These are phyloP conservation scores for Wickerhamiella bombiphila DNA, from an alignment of 805 yeast species.

Conservation along the genomic window DNA sequence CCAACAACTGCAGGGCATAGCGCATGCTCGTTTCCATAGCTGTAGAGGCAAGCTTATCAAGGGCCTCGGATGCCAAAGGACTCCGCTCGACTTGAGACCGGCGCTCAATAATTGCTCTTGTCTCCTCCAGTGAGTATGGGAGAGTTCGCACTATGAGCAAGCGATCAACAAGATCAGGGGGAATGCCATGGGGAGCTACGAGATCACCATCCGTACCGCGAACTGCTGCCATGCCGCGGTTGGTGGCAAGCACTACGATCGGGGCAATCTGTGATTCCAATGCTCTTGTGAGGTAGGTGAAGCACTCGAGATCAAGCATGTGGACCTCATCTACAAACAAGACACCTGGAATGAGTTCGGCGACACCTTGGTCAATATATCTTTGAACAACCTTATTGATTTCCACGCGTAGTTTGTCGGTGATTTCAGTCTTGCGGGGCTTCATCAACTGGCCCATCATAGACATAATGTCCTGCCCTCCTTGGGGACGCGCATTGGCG, in stretches of 20 bases:
- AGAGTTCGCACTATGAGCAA: slow-evolving; percentile 81
- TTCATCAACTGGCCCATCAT: slow-evolving; percentile 95
- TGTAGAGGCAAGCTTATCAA: slow-evolving; percentile 54
- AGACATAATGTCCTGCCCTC: slow-evolving; percentile 90
- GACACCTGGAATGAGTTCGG: slow-evolving; percentile 96
- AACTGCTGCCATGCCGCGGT: slow-evolving; percentile 82
- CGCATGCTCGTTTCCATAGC: slow-evolving; percentile 74
- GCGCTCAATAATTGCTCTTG: slow-evolving; percentile 64
- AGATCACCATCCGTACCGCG: slow-evolving; percentile 69
- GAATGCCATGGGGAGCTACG: slow-evolving; percentile 89
- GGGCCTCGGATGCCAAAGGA: slow-evolving; percentile 50
- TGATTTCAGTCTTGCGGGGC: slow-evolving; percentile 92
- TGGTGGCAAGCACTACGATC: slow-evolving; percentile 87
- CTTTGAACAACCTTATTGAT: slow-evolving; percentile 91
- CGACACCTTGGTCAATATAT: slow-evolving; percentile 95
- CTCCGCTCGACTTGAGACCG: slow-evolving; percentile 68
- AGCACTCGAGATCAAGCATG: slow-evolving; percentile 95
- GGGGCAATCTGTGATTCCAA: slow-evolving; percentile 87
- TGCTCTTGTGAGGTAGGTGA: slow-evolving; percentile 88
- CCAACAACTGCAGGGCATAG: slow-evolving; percentile 77
- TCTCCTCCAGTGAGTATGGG: slow-evolving; percentile 76
- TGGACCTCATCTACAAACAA: slow-evolving; percentile 95
- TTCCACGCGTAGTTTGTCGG: slow-evolving; percentile 86
- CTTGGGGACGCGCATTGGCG: slow-evolving; percentile 91
- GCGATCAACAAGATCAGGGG: slow-evolving; percentile 87